Percentiles rank a stretch among this genome's conserved stretches.
Evolutionary conservation across 1,284 basidiomycete genomes (phyloP).

Genomic region (Ceratobasidium sp.): DNA sequence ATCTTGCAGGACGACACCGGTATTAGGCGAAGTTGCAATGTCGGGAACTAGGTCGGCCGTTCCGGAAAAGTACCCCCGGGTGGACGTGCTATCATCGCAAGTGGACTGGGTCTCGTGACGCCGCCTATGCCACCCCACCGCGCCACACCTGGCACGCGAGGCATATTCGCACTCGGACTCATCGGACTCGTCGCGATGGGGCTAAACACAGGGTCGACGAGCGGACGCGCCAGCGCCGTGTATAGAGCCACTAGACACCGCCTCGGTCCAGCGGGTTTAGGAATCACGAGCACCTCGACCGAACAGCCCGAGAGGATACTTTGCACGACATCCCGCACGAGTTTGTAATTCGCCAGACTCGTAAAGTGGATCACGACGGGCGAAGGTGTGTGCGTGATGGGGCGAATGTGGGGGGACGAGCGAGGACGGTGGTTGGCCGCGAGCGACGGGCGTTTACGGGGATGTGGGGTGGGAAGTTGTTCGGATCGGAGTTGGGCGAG

Average conservation of each 20-base stretch:
- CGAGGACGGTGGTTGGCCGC: constrained; percentile 70
- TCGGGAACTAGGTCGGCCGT: constrained; percentile 71
- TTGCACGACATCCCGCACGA: constrained; percentile 84
- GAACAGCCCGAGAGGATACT: constrained; percentile 56
- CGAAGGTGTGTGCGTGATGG: constrained; percentile 45
- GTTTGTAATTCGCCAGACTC: constrained; percentile 84
- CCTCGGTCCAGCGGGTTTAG: constrained; percentile 92
- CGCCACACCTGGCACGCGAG: background rate
- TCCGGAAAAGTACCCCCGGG: constrained; percentile 85
- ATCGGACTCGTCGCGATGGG: constrained; percentile 92
- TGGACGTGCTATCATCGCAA: constrained; percentile 65
- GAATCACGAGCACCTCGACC: constrained; percentile 86
- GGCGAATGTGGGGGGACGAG: constrained; percentile 61
- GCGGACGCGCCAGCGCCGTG: constrained; percentile 81
- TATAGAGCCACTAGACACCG: constrained; percentile 88
- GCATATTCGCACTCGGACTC: constrained; percentile 59
- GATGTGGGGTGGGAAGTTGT: constrained; percentile 50
- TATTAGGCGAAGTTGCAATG: constrained; percentile 68
- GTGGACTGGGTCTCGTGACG: constrained; percentile 62
- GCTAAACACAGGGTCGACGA: constrained; percentile 86
- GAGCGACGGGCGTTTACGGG: constrained; percentile 76
- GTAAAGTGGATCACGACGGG: constrained; percentile 88
- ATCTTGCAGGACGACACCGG: constrained; percentile 89
- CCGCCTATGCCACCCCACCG: background rate
- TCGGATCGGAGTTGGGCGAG: constrained; percentile 61